phyloP scores from a whole-genome alignment of 257 asterid genomes.

The Solanum arcanum region DNA sequence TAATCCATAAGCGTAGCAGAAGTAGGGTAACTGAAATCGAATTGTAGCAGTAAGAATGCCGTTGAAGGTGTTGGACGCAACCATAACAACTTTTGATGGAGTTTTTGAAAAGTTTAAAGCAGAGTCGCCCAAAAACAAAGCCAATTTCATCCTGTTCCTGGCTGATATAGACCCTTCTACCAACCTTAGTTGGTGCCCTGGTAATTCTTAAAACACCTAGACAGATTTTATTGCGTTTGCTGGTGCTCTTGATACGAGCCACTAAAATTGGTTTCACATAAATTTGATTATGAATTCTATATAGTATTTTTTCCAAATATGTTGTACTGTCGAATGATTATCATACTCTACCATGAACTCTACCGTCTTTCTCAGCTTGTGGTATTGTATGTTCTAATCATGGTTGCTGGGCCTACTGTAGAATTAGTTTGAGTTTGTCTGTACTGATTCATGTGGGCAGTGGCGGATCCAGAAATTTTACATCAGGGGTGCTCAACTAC shows the following conservation, averaged over 20 bases:
- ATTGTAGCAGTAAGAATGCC: constrained; percentile 32
- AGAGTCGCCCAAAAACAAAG: constrained; percentile 49
- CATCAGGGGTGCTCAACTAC: too few relatives aligned
- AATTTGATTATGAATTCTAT: background rate
- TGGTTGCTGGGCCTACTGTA: background rate
- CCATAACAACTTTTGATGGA: constrained; percentile 44
- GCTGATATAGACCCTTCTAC: constrained; percentile 87
- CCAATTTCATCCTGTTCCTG: constrained; percentile 74
- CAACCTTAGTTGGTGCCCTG: constrained; percentile 94
- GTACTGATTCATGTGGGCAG: background rate
- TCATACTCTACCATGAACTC: background rate
- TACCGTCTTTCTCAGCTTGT: background rate
- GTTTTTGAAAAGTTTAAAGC: constrained; percentile 41
- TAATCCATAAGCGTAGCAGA: background rate
- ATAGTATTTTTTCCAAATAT: background rate
- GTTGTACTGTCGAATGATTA: background rate
- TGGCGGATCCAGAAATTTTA: too few relatives aligned
- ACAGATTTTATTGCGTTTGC: background rate
- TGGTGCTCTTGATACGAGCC: background rate
- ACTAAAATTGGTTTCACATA: background rate
- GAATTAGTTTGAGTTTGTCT: background rate
- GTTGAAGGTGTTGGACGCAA: constrained; percentile 64
- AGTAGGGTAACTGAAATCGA: background rate
- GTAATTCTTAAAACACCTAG: constrained; percentile 13
- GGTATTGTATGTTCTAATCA: background rate